A percentile compares a stretch with the other conserved stretches of the same genome.
phyloP scores from a whole-genome alignment of 2,329 filamentous ascomycete genomes.

The Microsporum audouinii region DNA sequence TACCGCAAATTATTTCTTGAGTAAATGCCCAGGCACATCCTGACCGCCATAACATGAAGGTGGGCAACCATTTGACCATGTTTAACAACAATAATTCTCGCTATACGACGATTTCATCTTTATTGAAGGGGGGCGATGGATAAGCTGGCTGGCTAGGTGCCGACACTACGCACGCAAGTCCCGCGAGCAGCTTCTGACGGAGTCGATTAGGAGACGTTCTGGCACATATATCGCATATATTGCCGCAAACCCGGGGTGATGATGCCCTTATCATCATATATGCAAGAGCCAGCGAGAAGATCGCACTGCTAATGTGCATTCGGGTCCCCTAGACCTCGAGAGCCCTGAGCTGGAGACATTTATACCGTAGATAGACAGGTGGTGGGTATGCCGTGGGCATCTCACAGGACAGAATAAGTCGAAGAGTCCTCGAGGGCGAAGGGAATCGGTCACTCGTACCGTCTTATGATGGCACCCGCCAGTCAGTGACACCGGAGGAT shows the following conservation, averaged over 20 bases:
- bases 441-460: neutral
- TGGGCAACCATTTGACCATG: neutral
- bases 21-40: neutral
- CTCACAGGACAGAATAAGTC: neutral
- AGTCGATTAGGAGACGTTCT: neutral
- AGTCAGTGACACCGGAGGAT: neutral
- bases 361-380: conserved; percentile 29
- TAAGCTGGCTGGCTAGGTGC: neutral
- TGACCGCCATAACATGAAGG: neutral
- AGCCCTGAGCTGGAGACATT: conserved; percentile 4
- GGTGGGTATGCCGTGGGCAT: conserved; percentile 6
- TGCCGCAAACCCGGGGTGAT: neutral
- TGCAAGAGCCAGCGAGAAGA: neutral
- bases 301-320: neutral
- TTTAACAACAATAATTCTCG: neutral
- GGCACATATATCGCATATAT: neutral
- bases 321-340: neutral
- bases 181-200: neutral
- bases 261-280: neutral
- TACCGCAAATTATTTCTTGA: neutral
- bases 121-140: neutral
- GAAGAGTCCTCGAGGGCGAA: neutral
- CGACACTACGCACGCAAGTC: neutral
- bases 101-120: neutral
- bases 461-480: neutral